phyloP scores from a whole-genome alignment of 495 filamentous ascomycete species.

The Aspergillus steynii region DNA sequence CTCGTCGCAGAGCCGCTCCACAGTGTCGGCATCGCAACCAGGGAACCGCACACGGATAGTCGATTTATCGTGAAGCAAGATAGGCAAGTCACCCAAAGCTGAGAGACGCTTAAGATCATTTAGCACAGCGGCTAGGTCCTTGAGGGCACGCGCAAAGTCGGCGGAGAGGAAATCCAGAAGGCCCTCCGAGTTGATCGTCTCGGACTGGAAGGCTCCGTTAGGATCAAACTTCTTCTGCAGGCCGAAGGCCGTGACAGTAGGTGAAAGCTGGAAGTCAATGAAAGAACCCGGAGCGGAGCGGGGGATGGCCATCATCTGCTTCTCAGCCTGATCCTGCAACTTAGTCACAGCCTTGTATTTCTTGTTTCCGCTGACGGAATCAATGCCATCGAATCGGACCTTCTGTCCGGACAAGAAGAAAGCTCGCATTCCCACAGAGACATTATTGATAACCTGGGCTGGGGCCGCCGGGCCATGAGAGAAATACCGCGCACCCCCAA shows the following conservation, averaged over 20 bases:
- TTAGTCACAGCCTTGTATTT: slow-evolving; percentile 68
- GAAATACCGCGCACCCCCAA: slow-evolving; percentile 80
- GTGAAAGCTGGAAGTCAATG: slow-evolving; percentile 82
- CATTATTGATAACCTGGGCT: slow-evolving; percentile 91
- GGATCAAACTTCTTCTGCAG: slow-evolving; percentile 33
- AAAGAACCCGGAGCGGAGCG: slow-evolving; percentile 68
- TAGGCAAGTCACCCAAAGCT: slow-evolving; percentile 77
- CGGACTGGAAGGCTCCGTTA: slow-evolving; percentile 29
- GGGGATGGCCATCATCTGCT: slow-evolving; percentile 56
- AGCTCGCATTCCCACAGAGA: slow-evolving; percentile 84
- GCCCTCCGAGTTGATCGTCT: slow-evolving; percentile 71
- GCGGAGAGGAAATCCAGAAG: slow-evolving; percentile 81
- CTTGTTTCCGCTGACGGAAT: slow-evolving; percentile 68
- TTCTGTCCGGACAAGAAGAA: slow-evolving; percentile 89
- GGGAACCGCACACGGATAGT: slow-evolving; percentile 82
- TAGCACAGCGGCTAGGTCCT: slow-evolving; percentile 76
- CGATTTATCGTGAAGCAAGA: slow-evolving; percentile 62
- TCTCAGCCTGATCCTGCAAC: slow-evolving; percentile 67
- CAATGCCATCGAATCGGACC: slow-evolving; percentile 75
- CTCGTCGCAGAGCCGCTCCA: slow-evolving; percentile 83
- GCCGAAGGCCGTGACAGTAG: slow-evolving; percentile 82
- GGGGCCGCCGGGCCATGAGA: slow-evolving; percentile 82
- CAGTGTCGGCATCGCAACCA: slow-evolving; percentile 81
- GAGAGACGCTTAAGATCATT: slow-evolving; percentile 79
- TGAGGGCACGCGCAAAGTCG: slow-evolving; percentile 85